Base-by-base conservation (phyloP, 2,329 filamentous ascomycete species). In the Fusarium protoensiforme region DNA sequence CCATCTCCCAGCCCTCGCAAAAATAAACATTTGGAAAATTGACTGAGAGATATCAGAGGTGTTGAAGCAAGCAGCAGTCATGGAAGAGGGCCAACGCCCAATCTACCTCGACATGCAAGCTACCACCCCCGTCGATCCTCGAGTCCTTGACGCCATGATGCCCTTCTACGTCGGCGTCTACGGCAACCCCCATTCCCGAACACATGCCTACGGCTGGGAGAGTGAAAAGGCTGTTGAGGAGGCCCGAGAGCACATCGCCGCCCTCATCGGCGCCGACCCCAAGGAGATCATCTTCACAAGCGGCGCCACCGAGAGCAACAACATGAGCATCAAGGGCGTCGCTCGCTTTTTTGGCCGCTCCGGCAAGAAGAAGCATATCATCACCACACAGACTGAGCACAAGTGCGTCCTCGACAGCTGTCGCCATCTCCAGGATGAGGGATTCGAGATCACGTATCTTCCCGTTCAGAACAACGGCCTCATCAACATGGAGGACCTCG, bases 201-300 rank as follows among this genome's bases (percentile, higher is more conserved):
- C 96, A 65, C 96, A 99, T 83, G 95, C 96, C 27, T 99, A 99
- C 83, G 96, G 96, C 59, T 99, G 96, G 96, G 96, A 99, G 86
- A 97, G 93, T 61, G 96, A 99, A 80, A 94, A 95, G 84, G 96
- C 94, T 1, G 92, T 97, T 24, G 96, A 99, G 82, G 89, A 94
- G 72, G 95, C 96, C 48, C 91, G 96, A 78, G 89, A 89, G 77
- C 90, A 98, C 79, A 88, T 98, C 73, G 96, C 96, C 4, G 88
- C 88, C 41, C 89, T 99, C 64, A 96, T 99, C 75, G 96, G 96
- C 29, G 96, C 96, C 31, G 95, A 99, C 81, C 87, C 96, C 7
- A 99, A 99, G 84, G 96, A 99, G 82, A 98, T 99, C 75, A 97
- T 99, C 78, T 98, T 99, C 85, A 99, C 96, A 8, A 98, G 95